Base-by-base conservation (phyloP, 164 flowering plant genomes). In the Pachysandra terminalis region DNA sequence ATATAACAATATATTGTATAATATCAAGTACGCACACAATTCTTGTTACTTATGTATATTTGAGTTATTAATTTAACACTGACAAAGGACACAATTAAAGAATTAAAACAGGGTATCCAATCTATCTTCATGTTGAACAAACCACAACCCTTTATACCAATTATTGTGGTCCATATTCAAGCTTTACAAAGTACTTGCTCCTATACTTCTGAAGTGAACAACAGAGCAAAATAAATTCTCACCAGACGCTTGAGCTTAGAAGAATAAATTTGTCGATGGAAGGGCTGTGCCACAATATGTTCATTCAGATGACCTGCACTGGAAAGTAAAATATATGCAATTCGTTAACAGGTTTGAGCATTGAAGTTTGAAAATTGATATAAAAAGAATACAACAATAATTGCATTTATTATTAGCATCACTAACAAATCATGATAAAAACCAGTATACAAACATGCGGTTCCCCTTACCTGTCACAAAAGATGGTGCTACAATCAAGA, bases 301-400 rank as follows among this genome's bases (percentile, higher is more conserved):
- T 86, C 81, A 27, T 78, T 76, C 80, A 93, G 75, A 81, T 93
- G 96, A 65, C 97, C 98, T 82, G 90, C 85, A 83, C 97, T 90
- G 90, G 2, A 81, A 73, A 68, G 63, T 54, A 26, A 27, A 48
- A 61, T 21, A 59, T 10, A n/a, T n/a, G n/a, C 63, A 59, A 69
- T 59, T 59, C n/a, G 49, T 16, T 19, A 58, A 27, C 61, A 10
- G 12, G 19, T 24, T n/a, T 12, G 17, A 59, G 4, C 3, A 48
- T 25, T 49, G 32, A 45, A 23, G 35, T n/a, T 59, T 54, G 23
- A 24, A 16, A 45, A 32, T 40, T 3, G 37, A 49, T 71, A 15
- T n/a, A n/a, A n/a, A n/a, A n/a, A 15, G 19, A 51, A 19, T 14
- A 22, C 16, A 58, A 2, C 53, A 61, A 26, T 56, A 66, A 25